These are phyloP conservation scores for Chaetomiaceae sp. DNA, from an alignment of 2,329 filamentous ascomycete genomes.

Conservation along the genomic window DNA sequence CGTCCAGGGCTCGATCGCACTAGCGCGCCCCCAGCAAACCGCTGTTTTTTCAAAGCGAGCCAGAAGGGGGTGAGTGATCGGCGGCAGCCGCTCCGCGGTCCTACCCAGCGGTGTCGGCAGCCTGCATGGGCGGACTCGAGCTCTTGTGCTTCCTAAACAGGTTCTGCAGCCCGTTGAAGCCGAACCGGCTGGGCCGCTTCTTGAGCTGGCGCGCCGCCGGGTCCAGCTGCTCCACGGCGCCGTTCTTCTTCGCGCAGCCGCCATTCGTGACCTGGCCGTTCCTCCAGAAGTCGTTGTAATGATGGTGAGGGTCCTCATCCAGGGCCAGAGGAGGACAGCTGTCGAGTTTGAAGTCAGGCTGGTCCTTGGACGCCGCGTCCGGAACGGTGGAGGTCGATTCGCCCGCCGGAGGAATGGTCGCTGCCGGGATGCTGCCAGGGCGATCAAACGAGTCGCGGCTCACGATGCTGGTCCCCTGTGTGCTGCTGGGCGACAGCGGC, in stretches of 20 bases:
- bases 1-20: too few relatives aligned
- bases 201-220: slow-evolving; percentile 40
- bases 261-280: slow-evolving; percentile 17
- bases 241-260: slow-evolving; percentile 34
- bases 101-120: slow-evolving; percentile 27
- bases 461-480: slow-evolving; percentile 59
- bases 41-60: neutral
- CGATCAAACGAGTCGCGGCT: slow-evolving; percentile 53
- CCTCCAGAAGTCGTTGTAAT: slow-evolving; percentile 28
- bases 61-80: neutral
- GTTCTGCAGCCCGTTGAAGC: slow-evolving; percentile 55
- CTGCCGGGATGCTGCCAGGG: slow-evolving; percentile 37
- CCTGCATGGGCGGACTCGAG: slow-evolving; percentile 31
- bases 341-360: slow-evolving; percentile 11
- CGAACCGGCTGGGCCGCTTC: slow-evolving; percentile 58
- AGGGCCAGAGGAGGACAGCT: neutral
- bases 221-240: slow-evolving; percentile 29
- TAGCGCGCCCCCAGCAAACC: too few relatives aligned
- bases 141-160: slow-evolving; percentile 43
- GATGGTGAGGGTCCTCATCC: slow-evolving; percentile 31
- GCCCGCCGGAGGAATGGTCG: slow-evolving; percentile 35
- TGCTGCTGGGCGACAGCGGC: slow-evolving; percentile 59
- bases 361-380: slow-evolving; percentile 25
- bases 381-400: slow-evolving; percentile 29
- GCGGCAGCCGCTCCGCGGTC: neutral